Evolutionary conservation across 176 grass and related monocot species (phyloP).

Genomic region (Bothriochloa decipiens): DNA sequence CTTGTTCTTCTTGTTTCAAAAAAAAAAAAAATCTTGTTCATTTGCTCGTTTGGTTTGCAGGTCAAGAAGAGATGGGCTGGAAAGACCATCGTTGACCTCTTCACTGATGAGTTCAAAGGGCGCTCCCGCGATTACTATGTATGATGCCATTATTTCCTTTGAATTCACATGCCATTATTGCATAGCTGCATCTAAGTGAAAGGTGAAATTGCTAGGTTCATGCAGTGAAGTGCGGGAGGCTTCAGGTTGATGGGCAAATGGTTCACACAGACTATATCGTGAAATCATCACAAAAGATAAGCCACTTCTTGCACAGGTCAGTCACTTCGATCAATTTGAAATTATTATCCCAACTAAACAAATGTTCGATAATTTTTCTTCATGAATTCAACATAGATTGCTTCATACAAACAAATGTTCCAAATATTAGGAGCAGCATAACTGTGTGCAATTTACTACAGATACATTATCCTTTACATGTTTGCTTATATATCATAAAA

Average conservation of each 20-base stretch:
- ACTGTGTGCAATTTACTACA: constrained; percentile 3
- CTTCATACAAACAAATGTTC: neutral
- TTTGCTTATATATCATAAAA: constrained; percentile 34
- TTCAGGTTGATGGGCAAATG: constrained; percentile 85
- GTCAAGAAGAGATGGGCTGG: constrained; percentile 91
- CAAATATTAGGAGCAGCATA: neutral
- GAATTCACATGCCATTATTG: neutral
- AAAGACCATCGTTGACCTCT: constrained; percentile 96
- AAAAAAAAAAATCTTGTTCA: too few relatives aligned
- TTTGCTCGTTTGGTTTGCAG: constrained; percentile 45
- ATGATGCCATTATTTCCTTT: constrained; percentile 18
- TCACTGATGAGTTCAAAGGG: constrained; percentile 94
- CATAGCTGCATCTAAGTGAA: constrained; percentile 27
- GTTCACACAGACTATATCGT: constrained; percentile 42
- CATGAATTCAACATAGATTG: neutral
- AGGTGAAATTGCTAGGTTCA: constrained; percentile 52
- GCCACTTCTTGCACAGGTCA: constrained; percentile 95
- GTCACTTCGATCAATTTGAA: constrained; percentile 9
- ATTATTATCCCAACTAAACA: neutral
- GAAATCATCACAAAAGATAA: constrained; percentile 82
- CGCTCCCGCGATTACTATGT: constrained; percentile 84
- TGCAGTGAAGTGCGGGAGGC: constrained; percentile 81
- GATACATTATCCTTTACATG: neutral
- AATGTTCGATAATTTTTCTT: neutral
- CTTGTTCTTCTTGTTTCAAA: neutral